Conservation (phyloP, 768 basidiomycete species). For the Termitomyces sp. region DNA sequence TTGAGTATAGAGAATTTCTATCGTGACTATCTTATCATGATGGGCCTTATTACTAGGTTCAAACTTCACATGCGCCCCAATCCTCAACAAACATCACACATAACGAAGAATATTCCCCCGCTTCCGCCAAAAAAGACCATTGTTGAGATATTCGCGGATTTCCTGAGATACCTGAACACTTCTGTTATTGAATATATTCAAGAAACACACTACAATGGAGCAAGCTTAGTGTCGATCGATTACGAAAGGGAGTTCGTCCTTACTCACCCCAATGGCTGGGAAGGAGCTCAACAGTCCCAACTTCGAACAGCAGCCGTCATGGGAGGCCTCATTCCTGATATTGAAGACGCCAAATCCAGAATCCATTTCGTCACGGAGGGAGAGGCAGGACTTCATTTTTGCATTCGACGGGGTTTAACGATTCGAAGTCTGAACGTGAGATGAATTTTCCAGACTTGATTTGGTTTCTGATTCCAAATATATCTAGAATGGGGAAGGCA, state of each 20-base stretch:
- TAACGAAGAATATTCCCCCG: conserved; percentile 30
- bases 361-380: conserved; percentile 53
- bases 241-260: conserved; percentile 41
- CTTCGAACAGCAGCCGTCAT: conserved; percentile 44
- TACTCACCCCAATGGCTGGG: conserved; percentile 59
- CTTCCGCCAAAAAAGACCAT: conserved; percentile 39
- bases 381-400: conserved; percentile 52
- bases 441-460: background rate
- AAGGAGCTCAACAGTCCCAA: conserved; percentile 45
- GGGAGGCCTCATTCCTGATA: conserved; percentile 41
- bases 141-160: conserved; percentile 43
- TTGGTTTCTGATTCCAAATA: conserved; percentile 5
- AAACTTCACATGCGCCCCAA: conserved; percentile 18
- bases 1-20: background rate
- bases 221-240: conserved; percentile 34
- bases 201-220: conserved; percentile 36
- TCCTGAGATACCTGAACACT: conserved; percentile 37
- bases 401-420: conserved; percentile 36
- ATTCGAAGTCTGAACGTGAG: conserved; percentile 24
- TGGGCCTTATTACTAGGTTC: conserved; percentile 27
- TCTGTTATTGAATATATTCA: conserved; percentile 39
- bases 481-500: conserved; percentile 24
- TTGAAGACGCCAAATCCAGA: conserved; percentile 30
- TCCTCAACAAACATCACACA: background rate
- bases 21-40: background rate